Conservation (phyloP, 129 eudicot genomes). For the Helianthus tuberosus region DNA sequence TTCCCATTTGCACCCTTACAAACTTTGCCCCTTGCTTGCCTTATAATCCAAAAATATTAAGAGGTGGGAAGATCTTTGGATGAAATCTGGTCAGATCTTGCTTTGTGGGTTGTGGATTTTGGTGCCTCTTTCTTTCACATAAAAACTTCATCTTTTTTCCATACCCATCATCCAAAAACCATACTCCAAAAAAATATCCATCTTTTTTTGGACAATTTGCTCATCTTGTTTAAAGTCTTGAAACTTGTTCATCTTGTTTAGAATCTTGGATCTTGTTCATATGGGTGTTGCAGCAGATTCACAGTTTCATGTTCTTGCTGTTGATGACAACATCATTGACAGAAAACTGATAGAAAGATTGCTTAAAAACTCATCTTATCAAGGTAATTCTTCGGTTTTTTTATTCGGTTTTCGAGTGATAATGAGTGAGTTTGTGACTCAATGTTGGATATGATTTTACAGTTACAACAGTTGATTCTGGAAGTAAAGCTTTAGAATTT, state of each 20-base stretch:
- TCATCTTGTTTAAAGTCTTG: constrained; percentile 13
- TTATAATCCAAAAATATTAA: constrained; percentile 59
- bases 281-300: constrained; percentile 80
- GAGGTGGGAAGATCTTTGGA: constrained; percentile 59
- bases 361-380: constrained; percentile 77
- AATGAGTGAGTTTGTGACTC: constrained; percentile 2
- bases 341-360: constrained; percentile 90
- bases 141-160: constrained; percentile 33
- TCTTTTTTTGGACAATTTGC: constrained; percentile 25
- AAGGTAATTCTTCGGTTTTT: constrained; percentile 32
- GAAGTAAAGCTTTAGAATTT: constrained; percentile 81
- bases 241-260: constrained; percentile 22
- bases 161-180: constrained; percentile 35
- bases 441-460: constrained; percentile 32
- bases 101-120: constrained; percentile 78
- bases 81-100: constrained; percentile 91
- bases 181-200: constrained; percentile 26
- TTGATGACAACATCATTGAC: constrained; percentile 92
- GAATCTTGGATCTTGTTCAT: constrained; percentile 27
- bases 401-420: background rate
- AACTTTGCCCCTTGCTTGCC: constrained; percentile 59
- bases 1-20: constrained; percentile 37
- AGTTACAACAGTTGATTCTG: constrained; percentile 97
- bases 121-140: constrained; percentile 54
- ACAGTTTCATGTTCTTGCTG: constrained; percentile 91